Evolutionary conservation across 305 asterid species (phyloP), one percentile per base, ranked within the genome.

Genomic region (Petunia hybrid): DNA sequence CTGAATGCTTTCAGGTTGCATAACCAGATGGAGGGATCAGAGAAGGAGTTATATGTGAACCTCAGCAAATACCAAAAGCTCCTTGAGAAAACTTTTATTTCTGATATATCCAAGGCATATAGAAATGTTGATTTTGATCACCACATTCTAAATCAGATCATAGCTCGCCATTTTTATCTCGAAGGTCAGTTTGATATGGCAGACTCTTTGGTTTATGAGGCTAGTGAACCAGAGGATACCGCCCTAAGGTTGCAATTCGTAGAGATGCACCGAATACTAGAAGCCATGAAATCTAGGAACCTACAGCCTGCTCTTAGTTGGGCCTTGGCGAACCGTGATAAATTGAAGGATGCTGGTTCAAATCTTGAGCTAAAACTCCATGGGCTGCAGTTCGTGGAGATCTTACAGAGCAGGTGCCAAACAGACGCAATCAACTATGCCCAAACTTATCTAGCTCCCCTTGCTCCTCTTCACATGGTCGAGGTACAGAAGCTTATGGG

Each of bases 231-330:
- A 8, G 91, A 89, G 86, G 85, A 84, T 65, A 46, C 85, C 64
- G 84, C 92, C 68, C 81, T 86, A 74, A 83, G 88, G 78, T 64
- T 82, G 74, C 85, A 84, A 68, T 89, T 87, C 69, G 83, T 84
- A 56, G 90, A 91, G 86, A 80, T 89, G 79, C 91, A 87, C 70
- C 87, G 81, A 65, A 87, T 91, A 46, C 85, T 90, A 0, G 77
- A 88, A 51, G 92, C 92, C 82, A 36, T 90, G 3, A 85, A 81
- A 74, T 81, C 79, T 16, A 80, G 84, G 78, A 85, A 91, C 81
- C 84, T 87, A 39, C 88, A 81, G 43, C 97, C 92, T 46, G 94
- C 93, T 70, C 86, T 87, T 57, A 68, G 42, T 8, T 91, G 97
- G 97, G 85, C 85, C 57, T 80, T 85, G 46, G 80, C 85, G 41